These are phyloP conservation scores for Aspergillus carbonarius DNA, from an alignment of 2,329 filamentous ascomycete species.

Conservation along the genomic window DNA sequence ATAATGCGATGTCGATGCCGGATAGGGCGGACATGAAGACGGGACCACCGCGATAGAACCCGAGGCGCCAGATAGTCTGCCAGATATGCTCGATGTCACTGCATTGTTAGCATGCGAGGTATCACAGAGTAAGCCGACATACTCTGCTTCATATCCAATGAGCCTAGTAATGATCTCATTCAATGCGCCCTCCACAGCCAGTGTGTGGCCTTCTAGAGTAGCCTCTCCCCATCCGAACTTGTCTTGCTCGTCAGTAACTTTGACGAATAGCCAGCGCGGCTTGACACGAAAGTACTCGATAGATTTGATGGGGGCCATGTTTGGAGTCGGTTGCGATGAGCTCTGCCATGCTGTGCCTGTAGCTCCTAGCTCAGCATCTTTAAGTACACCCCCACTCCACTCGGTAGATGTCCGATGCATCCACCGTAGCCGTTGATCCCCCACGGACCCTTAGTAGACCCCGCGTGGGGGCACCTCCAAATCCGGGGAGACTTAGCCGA, in stretches of 20 bases:
- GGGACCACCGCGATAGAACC: constrained; percentile 75
- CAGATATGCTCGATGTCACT: constrained; percentile 81
- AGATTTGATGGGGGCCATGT: constrained; percentile 60
- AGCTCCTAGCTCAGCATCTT: neutral
- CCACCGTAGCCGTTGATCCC: neutral
- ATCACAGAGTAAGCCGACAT: constrained; percentile 17
- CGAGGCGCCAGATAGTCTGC: constrained; percentile 69
- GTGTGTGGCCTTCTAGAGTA: constrained; percentile 70
- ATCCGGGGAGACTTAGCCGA: neutral
- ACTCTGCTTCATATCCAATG: constrained; percentile 70
- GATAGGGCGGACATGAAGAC: constrained; percentile 78
- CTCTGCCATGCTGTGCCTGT: neutral
- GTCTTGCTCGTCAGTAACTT: constrained; percentile 68
- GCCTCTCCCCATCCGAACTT: constrained; percentile 73
- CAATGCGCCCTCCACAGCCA: constrained; percentile 72
- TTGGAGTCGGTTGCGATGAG: neutral
- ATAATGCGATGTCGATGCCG: constrained; percentile 76
- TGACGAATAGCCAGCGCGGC: constrained; percentile 76
- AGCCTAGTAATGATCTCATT: constrained; percentile 64
- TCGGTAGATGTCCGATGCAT: neutral
- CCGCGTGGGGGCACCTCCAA: constrained; percentile 6
- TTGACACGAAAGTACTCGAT: constrained; percentile 75
- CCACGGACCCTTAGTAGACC: neutral
- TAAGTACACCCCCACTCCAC: neutral
- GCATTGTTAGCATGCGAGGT: neutral